phyloP scores from a whole-genome alignment of 805 yeast genomes.

The Wickerhamomyces canadensis region DNA sequence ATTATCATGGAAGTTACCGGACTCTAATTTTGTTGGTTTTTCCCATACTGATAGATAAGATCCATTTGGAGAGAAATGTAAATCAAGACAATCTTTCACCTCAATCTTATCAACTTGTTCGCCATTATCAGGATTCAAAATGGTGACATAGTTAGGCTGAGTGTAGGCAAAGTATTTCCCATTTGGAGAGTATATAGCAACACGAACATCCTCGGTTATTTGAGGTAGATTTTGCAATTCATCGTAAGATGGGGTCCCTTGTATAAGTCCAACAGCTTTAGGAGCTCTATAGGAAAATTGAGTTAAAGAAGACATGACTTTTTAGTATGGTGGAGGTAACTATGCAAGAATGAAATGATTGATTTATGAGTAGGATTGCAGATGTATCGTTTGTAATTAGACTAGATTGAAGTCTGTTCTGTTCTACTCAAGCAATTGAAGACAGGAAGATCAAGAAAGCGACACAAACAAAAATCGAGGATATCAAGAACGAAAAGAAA shows the following conservation, averaged over 20 bases:
- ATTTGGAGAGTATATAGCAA: constrained; percentile 59
- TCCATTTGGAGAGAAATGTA: constrained; percentile 87
- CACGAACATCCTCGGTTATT: constrained; percentile 46
- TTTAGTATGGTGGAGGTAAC: too few species aligned
- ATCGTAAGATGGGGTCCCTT: constrained; percentile 37
- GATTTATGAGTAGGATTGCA: neutral
- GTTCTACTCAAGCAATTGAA: too few species aligned
- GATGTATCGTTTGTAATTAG: neutral
- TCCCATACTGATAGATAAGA: constrained; percentile 84
- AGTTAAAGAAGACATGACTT: constrained; percentile 21
- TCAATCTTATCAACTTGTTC: constrained; percentile 42
- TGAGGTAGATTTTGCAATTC: constrained; percentile 21
- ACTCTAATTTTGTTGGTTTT: constrained; percentile 68
- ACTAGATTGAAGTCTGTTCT: too few species aligned
- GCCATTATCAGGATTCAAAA: constrained; percentile 53
- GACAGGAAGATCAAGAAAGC: too few species aligned
- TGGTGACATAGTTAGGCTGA: constrained; percentile 53
- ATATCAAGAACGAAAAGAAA: too few species aligned
- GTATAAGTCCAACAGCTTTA: constrained; percentile 45
- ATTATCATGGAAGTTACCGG: constrained; percentile 73
- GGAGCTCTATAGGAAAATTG: constrained; percentile 42
- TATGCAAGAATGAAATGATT: neutral
- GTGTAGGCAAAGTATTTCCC: constrained; percentile 71
- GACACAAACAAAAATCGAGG: too few species aligned
- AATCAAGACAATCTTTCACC: constrained; percentile 66